Evolutionary conservation across 2,329 filamentous ascomycete genomes (phyloP).

Genomic region (Pseudogymnoascus sp.): DNA sequence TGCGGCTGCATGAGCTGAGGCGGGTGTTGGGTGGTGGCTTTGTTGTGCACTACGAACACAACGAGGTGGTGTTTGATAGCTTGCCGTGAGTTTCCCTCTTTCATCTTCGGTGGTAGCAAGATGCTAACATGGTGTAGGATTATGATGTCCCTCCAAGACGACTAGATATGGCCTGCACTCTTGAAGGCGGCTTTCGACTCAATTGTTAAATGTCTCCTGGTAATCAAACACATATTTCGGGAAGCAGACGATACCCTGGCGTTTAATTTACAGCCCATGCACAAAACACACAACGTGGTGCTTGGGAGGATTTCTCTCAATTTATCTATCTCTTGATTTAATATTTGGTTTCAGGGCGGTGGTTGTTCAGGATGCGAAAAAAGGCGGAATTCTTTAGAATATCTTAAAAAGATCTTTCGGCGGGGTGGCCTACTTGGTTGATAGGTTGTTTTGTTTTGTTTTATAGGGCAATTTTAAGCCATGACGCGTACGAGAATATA

Average conservation of each 20-base stretch:
- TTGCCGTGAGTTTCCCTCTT: slow-evolving; percentile 34
- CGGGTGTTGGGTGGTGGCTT: slow-evolving; percentile 54
- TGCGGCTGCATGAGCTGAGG: slow-evolving; percentile 52
- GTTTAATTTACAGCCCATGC: neutral
- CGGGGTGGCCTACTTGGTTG: neutral
- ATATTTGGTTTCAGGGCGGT: neutral
- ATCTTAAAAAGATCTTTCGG: neutral
- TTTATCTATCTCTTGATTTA: slow-evolving; percentile 5
- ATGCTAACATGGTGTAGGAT: neutral
- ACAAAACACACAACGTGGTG: neutral
- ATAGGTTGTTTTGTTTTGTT: neutral
- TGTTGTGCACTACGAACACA: slow-evolving; percentile 52
- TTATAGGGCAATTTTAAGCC: neutral
- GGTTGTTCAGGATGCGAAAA: neutral
- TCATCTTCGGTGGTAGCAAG: neutral
- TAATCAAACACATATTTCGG: neutral
- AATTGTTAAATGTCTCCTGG: neutral
- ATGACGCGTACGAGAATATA: neutral
- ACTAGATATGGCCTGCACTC: neutral
- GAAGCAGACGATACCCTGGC: slow-evolving; percentile 1
- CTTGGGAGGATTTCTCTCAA: neutral
- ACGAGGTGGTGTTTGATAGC: slow-evolving; percentile 51
- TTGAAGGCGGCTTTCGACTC: neutral
- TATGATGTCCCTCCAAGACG: slow-evolving; percentile 1
- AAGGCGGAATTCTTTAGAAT: neutral